These are phyloP conservation scores for Coprinopsis sp. DNA, from an alignment of 768 basidiomycete genomes.

Conservation along the genomic window DNA sequence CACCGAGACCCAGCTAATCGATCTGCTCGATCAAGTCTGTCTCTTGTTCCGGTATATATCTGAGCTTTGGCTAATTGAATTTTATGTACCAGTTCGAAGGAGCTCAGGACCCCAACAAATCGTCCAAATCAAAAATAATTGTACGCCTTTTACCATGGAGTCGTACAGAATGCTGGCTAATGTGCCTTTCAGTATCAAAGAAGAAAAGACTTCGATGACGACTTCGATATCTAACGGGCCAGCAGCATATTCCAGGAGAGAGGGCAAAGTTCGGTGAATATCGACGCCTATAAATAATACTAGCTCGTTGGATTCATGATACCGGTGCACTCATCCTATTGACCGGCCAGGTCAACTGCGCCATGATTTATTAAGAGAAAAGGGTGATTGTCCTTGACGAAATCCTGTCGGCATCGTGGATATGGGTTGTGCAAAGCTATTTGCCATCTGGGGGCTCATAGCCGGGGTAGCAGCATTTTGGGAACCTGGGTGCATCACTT, in stretches of 20 bases:
- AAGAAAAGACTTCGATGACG: slow-evolving; percentile 62
- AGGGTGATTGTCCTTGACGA: neutral
- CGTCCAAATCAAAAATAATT: slow-evolving; percentile 58
- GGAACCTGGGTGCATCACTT: slow-evolving; percentile 9
- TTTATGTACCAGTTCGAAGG: slow-evolving; percentile 46
- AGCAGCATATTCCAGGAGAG: too few species aligned
- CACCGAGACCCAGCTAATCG: slow-evolving; percentile 77
- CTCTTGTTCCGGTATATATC: neutral
- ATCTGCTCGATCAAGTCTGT: slow-evolving; percentile 79
- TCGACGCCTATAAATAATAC: too few species aligned
- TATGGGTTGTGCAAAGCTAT: neutral
- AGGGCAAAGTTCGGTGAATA: too few species aligned
- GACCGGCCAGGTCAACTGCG: neutral
- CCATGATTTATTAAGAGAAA: neutral
- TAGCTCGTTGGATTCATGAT: too few species aligned
- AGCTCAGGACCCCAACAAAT: slow-evolving; percentile 41
- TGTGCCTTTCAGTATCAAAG: slow-evolving; percentile 48
- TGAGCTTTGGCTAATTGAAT: neutral
- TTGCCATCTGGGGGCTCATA: neutral
- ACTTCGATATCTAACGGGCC: slow-evolving; percentile 46
- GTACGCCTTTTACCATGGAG: slow-evolving; percentile 26
- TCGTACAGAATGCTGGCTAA: neutral
- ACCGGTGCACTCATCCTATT: too few species aligned
- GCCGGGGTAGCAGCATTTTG: neutral
- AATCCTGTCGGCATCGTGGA: neutral